A percentile compares a stretch with the other conserved stretches of the same genome.
Evolutionary conservation across 2,329 filamentous ascomycete genomes (phyloP).

Genomic region (Ceratocystiopsis sp.): DNA sequence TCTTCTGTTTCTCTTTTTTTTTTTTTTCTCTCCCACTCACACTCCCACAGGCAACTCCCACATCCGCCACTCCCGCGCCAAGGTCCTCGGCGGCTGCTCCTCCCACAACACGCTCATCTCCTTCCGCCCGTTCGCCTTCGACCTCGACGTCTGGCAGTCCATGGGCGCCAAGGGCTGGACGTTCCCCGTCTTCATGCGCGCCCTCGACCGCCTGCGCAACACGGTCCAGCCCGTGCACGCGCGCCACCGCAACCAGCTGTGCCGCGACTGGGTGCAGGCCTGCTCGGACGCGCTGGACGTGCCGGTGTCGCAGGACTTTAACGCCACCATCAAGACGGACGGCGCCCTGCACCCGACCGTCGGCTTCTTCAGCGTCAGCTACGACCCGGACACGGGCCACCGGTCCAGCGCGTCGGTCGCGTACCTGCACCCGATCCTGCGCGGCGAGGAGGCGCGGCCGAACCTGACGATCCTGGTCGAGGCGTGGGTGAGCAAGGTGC

Average conservation of each 20-base stretch:
- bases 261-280: constrained; percentile 74
- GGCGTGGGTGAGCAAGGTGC: constrained; percentile 71
- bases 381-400: constrained; percentile 75
- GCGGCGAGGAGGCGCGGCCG: constrained; percentile 62
- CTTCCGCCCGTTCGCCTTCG: constrained; percentile 80
- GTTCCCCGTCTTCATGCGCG: constrained; percentile 68
- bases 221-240: constrained; percentile 79
- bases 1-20: no score
- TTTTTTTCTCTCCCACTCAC: no score
- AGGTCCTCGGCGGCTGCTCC: constrained; percentile 83
- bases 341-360: constrained; percentile 61
- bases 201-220: constrained; percentile 72
- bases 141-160: constrained; percentile 68
- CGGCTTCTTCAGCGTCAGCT: constrained; percentile 80
- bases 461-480: constrained; percentile 80
- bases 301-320: constrained; percentile 72
- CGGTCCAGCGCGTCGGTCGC: constrained; percentile 78
- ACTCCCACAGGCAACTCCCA: constrained; percentile 52
- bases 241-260: constrained; percentile 76
- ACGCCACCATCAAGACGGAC: constrained; percentile 58
- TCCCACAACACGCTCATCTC: constrained; percentile 90
- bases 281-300: constrained; percentile 67
- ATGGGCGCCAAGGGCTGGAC: constrained; percentile 73
- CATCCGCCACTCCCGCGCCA: constrained; percentile 82
- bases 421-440: constrained; percentile 82